Evolutionary conservation across 768 basidiomycete genomes (phyloP).

Genomic region (Tricholomella constricta): DNA sequence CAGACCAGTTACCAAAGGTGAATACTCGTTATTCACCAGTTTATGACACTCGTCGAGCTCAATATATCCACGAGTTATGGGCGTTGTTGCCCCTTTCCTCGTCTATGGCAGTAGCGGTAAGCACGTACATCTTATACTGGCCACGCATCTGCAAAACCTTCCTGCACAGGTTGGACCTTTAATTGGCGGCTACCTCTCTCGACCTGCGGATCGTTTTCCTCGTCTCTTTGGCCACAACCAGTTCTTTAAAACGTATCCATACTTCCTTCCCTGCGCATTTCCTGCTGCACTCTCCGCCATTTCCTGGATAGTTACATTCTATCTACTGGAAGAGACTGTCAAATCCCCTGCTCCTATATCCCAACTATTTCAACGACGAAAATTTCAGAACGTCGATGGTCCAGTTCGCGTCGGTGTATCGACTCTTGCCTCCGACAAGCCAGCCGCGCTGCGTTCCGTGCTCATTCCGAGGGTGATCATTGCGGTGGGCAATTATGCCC

Average conservation of each 20-base stretch:
- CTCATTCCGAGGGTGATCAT: conserved; percentile 58
- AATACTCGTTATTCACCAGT: conserved; percentile 5
- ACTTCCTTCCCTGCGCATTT: conserved; percentile 69
- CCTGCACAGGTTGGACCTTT: conserved; percentile 46
- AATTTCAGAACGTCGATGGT: conserved; percentile 7
- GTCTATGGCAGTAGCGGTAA: conserved; percentile 43
- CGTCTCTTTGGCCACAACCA: conserved; percentile 38
- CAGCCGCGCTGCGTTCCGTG: conserved; percentile 52
- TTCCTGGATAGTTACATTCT: conserved; percentile 52
- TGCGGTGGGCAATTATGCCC: conserved; percentile 65
- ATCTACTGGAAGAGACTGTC: conserved; percentile 58
- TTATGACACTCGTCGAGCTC: too few species aligned
- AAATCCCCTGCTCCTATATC: conserved; percentile 25
- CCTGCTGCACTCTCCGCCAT: conserved; percentile 58
- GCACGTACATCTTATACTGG: background rate
- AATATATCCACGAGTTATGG: conserved; percentile 45
- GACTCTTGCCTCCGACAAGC: conserved; percentile 29
- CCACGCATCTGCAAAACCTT: conserved; percentile 4
- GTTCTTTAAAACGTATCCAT: conserved; percentile 53
- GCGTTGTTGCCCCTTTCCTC: conserved; percentile 62
- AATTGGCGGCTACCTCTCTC: conserved; percentile 55
- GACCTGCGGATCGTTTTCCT: conserved; percentile 53
- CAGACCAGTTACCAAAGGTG: conserved; percentile 64
- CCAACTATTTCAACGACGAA: conserved; percentile 24
- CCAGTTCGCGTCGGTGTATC: background rate